Percentiles rank a stretch among this genome's conserved stretches.
phyloP scores from a whole-genome alignment of 208 protist genomes.

The Balamuthia mandrillaris region DNA sequence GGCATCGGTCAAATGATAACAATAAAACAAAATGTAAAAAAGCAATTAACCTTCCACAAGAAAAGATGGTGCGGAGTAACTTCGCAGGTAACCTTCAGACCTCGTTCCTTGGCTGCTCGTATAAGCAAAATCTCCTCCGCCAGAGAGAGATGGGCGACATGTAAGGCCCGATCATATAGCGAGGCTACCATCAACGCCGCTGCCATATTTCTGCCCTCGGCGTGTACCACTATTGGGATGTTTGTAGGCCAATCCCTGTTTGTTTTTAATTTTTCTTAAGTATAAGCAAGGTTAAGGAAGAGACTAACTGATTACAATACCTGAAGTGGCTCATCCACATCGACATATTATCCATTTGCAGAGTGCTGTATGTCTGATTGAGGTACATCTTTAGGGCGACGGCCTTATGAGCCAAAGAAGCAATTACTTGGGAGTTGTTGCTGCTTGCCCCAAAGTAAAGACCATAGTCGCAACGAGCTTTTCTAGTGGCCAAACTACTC shows the following conservation, averaged over 20 bases:
- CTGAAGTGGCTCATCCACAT: slow-evolving; percentile 57
- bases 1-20: neutral
- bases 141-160: slow-evolving; percentile 85
- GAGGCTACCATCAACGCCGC: slow-evolving; percentile 51
- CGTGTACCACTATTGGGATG: slow-evolving; percentile 54
- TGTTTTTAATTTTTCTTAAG: too few relatives aligned
- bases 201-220: slow-evolving; percentile 48
- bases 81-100: slow-evolving; percentile 80
- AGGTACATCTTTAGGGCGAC: slow-evolving; percentile 59
- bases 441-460: slow-evolving; percentile 52
- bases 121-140: slow-evolving; percentile 79
- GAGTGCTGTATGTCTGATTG: slow-evolving; percentile 48
- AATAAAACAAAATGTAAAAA: neutral
- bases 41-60: slow-evolving; percentile 57
- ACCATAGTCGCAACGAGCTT: slow-evolving; percentile 59
- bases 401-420: slow-evolving; percentile 20
- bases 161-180: slow-evolving; percentile 65
- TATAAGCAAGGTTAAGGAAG: too few relatives aligned
- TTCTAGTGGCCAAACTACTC: slow-evolving; percentile 20
- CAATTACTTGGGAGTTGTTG: slow-evolving; percentile 33
- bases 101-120: slow-evolving; percentile 64
- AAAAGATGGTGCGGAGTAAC: slow-evolving; percentile 87
- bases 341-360: slow-evolving; percentile 54
- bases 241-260: slow-evolving; percentile 45
- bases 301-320: too few relatives aligned